phyloP scores from a whole-genome alignment of 192 early-diverging fungal genomes.

The Coemansia sp. region DNA sequence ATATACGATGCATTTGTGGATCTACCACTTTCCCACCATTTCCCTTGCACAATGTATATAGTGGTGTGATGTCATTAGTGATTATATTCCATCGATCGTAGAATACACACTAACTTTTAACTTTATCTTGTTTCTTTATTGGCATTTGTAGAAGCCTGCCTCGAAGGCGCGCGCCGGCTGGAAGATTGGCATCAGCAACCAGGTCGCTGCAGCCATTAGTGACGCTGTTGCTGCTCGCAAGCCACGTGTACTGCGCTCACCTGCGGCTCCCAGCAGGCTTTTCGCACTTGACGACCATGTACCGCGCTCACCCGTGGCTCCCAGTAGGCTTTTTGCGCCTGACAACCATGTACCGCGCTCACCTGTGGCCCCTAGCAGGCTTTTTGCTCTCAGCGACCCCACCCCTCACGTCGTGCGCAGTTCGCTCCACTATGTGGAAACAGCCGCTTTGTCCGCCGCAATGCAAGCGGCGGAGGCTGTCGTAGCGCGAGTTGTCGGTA shows the following conservation, averaged over 20 bases:
- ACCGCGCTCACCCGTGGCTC: constrained; percentile 30
- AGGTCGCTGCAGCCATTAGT: constrained; percentile 1
- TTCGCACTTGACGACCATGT: constrained; percentile 24
- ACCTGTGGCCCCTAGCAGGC: constrained; percentile 21
- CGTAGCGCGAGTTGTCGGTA: not conserved
- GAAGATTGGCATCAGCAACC: constrained; percentile 16
- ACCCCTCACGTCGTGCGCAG: constrained; percentile 14
- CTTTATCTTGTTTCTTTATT: not conserved
- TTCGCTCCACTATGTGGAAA: constrained; percentile 31
- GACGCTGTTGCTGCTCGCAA: constrained; percentile 16
- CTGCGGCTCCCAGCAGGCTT: constrained; percentile 27
- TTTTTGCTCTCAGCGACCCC: constrained; percentile 22
- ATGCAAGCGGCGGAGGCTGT: not conserved
- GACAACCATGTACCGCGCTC: constrained; percentile 22
- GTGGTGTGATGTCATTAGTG: too few relatives aligned
- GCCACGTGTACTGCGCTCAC: constrained; percentile 37
- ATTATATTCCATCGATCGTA: not conserved
- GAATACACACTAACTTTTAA: not conserved
- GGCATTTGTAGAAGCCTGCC: constrained; percentile 20
- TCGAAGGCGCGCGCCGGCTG: not conserved
- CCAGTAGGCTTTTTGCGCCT: constrained; percentile 24
- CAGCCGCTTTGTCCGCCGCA: constrained; percentile 11
- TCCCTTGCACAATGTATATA: constrained; percentile 1
- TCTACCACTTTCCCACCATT: not conserved
- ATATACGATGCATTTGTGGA: not conserved